A percentile compares a stretch with the other conserved stretches of the same genome.
phyloP scores from a whole-genome alignment of 305 asterid species.

The Fraxinus paxiana region DNA sequence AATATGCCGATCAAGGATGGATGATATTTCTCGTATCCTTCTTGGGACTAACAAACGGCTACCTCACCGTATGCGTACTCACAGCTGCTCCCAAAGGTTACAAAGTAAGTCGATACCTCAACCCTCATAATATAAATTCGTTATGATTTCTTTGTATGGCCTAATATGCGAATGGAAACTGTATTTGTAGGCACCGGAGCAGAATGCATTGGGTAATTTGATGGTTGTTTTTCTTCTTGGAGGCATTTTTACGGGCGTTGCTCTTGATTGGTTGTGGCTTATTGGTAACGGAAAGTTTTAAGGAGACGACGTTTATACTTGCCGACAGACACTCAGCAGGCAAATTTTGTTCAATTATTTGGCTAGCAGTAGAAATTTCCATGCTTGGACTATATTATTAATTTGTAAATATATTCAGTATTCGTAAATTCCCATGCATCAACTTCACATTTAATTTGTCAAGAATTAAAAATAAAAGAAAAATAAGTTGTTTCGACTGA shows the following conservation, averaged over 20 bases:
- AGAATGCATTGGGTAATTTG: constrained; percentile 86
- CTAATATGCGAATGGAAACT: neutral
- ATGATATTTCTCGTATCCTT: constrained; percentile 69
- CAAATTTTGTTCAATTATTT: neutral
- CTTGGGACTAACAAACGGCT: constrained; percentile 72
- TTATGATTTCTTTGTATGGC: neutral
- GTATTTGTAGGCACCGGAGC: constrained; percentile 74
- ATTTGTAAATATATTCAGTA: neutral
- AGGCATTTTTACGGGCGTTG: constrained; percentile 71
- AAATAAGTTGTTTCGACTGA: neutral
- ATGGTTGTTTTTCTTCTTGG: constrained; percentile 62
- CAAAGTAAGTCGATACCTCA: constrained; percentile 39
- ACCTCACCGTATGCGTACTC: constrained; percentile 73
- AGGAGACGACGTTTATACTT: neutral
- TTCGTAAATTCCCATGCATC: neutral
- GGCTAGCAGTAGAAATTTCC: neutral
- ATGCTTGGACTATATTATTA: neutral
- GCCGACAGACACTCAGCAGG: neutral
- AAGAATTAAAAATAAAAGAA: neutral
- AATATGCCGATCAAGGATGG: constrained; percentile 83
- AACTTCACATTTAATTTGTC: neutral
- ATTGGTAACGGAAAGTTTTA: constrained; percentile 49
- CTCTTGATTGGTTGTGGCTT: constrained; percentile 85
- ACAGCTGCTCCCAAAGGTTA: constrained; percentile 77
- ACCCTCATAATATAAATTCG: neutral